Evolutionary conservation across 2,329 filamentous ascomycete species (phyloP).

Genomic region (Geosmithia flava): DNA sequence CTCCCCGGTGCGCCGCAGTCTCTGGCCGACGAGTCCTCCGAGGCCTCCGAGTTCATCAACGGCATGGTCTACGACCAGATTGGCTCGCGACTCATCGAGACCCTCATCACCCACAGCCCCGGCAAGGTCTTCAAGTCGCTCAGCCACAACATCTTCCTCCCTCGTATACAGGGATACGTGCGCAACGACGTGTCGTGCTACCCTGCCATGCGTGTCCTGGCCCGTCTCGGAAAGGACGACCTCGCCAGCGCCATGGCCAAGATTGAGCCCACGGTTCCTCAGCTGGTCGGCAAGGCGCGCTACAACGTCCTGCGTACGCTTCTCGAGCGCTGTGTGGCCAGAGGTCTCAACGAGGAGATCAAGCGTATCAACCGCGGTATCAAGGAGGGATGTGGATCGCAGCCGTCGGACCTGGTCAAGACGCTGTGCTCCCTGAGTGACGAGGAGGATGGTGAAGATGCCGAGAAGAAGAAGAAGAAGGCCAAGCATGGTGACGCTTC

Average conservation of each 20-base stretch:
- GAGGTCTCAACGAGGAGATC: slow-evolving; percentile 44
- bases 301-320: slow-evolving; percentile 70
- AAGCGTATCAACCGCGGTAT: slow-evolving; percentile 33
- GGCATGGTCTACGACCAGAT: slow-evolving; percentile 82
- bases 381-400: slow-evolving; percentile 31
- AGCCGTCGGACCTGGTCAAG: slow-evolving; percentile 33
- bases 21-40: slow-evolving; percentile 59
- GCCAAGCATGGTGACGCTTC: slow-evolving; percentile 22
- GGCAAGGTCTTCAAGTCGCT: slow-evolving; percentile 86
- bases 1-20: slow-evolving; percentile 64
- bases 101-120: slow-evolving; percentile 66
- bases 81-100: slow-evolving; percentile 82
- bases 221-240: slow-evolving; percentile 78
- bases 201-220: slow-evolving; percentile 70
- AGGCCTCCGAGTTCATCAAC: slow-evolving; percentile 66
- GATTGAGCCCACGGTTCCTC: slow-evolving; percentile 60
- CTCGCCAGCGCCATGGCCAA: slow-evolving; percentile 59
- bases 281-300: slow-evolving; percentile 61
- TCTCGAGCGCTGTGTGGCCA: slow-evolving; percentile 68
- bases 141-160: slow-evolving; percentile 67
- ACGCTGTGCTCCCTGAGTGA: slow-evolving; percentile 34
- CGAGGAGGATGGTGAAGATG: slow-evolving; percentile 10
- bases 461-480: slow-evolving; percentile 20
- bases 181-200: slow-evolving; percentile 88
- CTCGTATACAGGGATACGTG: slow-evolving; percentile 66